These are phyloP conservation scores for Hypocrella siamensis DNA, from an alignment of 2,329 filamentous ascomycete species.

Conservation along the genomic window DNA sequence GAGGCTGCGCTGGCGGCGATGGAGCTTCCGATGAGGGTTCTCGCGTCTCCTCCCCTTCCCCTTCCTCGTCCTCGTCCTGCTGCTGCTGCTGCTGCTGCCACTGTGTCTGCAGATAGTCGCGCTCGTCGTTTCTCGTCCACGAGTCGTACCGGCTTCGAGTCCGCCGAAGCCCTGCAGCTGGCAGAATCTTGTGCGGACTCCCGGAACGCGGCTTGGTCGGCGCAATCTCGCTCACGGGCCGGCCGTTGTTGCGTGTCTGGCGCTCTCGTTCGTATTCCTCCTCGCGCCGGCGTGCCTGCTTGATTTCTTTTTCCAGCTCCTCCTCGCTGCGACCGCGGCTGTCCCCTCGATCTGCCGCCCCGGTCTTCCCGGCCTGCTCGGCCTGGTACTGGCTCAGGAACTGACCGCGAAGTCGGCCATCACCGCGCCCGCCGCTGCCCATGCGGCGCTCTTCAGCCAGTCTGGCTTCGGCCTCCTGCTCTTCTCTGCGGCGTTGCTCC, in stretches of 20 bases:
- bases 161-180: slow-evolving; percentile 4
- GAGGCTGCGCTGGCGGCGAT: not conserved
- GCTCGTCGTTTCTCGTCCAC: slow-evolving; percentile 49
- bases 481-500: slow-evolving; percentile 53
- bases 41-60: slow-evolving; percentile 7
- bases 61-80: not conserved
- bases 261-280: slow-evolving; percentile 45
- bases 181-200: slow-evolving; percentile 4
- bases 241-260: slow-evolving; percentile 23
- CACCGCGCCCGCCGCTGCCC: slow-evolving; percentile 44
- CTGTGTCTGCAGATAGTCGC: slow-evolving; percentile 44
- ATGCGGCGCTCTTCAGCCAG: slow-evolving; percentile 51
- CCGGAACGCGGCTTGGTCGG: slow-evolving; percentile 9
- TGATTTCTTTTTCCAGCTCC: slow-evolving; percentile 61
- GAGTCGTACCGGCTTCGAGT: slow-evolving; percentile 38
- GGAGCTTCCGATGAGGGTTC: slow-evolving; percentile 9
- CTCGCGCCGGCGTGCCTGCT: slow-evolving; percentile 46
- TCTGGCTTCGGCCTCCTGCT: slow-evolving; percentile 54
- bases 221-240: slow-evolving; percentile 6
- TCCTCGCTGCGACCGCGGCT: slow-evolving; percentile 43
- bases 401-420: slow-evolving; percentile 62
- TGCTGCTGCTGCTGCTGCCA: slow-evolving; percentile 26
- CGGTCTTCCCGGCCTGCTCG: slow-evolving; percentile 31
- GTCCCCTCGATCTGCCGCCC: slow-evolving; percentile 7
- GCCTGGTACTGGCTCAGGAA: slow-evolving; percentile 77